phyloP scores from a whole-genome alignment of 768 basidiomycete species.

The Auriculariales sp. region DNA sequence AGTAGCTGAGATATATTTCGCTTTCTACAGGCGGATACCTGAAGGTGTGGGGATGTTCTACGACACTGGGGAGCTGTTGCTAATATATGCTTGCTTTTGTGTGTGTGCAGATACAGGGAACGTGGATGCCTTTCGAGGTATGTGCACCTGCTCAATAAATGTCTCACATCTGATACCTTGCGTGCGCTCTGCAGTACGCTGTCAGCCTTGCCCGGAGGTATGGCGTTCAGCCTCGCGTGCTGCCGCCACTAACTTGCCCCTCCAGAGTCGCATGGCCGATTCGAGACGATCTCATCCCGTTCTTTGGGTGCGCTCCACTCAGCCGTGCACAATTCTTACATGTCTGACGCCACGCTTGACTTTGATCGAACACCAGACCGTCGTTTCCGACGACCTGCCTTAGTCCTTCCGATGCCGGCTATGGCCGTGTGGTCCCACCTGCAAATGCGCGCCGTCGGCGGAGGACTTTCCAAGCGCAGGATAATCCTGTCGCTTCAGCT shows the following conservation, averaged over 20 bases:
- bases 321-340: background rate
- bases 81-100: too few relatives aligned
- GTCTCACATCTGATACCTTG: constrained; percentile 2
- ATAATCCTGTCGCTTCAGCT: background rate
- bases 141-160: constrained; percentile 15
- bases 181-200: constrained; percentile 40
- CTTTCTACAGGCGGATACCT: too few relatives aligned
- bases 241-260: constrained; percentile 3
- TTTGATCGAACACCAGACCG: constrained; percentile 33
- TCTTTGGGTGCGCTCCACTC: constrained; percentile 53
- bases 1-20: constrained; percentile 7
- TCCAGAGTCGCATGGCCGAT: constrained; percentile 81
- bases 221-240: constrained; percentile 6
- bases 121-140: constrained; percentile 89
- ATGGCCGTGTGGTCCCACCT: constrained; percentile 54
- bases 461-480: background rate
- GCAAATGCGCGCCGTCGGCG: constrained; percentile 17
- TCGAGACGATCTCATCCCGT: constrained; percentile 70
- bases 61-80: too few relatives aligned
- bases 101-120: constrained; percentile 88
- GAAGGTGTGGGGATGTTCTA: too few relatives aligned
- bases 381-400: constrained; percentile 75
- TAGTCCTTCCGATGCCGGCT: constrained; percentile 74
- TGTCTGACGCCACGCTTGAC: constrained; percentile 7
- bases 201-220: constrained; percentile 67